Evolutionary conservation across 495 filamentous ascomycete genomes (phyloP).

Genomic region (Aspergillus bridgeri): DNA sequence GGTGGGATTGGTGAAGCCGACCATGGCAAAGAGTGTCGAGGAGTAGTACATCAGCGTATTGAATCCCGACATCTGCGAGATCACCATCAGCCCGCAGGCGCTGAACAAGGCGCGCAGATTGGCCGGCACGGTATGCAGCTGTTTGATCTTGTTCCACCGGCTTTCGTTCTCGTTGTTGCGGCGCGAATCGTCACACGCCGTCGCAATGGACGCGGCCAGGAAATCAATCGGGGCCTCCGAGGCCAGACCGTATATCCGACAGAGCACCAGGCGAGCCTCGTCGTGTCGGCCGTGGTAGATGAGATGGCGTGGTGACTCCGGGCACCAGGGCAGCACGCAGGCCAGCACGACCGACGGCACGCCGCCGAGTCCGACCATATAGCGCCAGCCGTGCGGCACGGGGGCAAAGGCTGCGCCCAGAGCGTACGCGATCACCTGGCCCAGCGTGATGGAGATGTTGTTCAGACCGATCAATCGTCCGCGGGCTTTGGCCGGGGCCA

Average conservation of each 20-base stretch:
- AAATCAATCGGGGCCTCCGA: slow-evolving; percentile 38
- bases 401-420: slow-evolving; percentile 52
- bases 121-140: slow-evolving; percentile 43
- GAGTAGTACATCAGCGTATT: slow-evolving; percentile 53
- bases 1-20: slow-evolving; percentile 50
- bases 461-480: slow-evolving; percentile 55
- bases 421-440: slow-evolving; percentile 50
- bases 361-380: slow-evolving; percentile 51
- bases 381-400: slow-evolving; percentile 48
- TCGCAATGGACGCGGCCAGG: slow-evolving; percentile 30
- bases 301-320: slow-evolving; percentile 52
- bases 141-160: slow-evolving; percentile 38
- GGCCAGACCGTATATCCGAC: slow-evolving; percentile 35
- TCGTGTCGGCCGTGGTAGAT: slow-evolving; percentile 42
- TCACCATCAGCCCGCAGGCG: slow-evolving; percentile 50
- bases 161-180: slow-evolving; percentile 30
- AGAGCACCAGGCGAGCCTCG: slow-evolving; percentile 36
- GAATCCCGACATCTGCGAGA: slow-evolving; percentile 47
- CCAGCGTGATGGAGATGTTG: slow-evolving; percentile 55
- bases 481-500: slow-evolving; percentile 48
- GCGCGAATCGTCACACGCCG: slow-evolving; percentile 36
- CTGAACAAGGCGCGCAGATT: slow-evolving; percentile 48
- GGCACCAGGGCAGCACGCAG: slow-evolving; percentile 44
- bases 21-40: slow-evolving; percentile 48
- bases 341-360: slow-evolving; percentile 46